Conservation (phyloP, 2,329 filamentous ascomycete genomes). For the Ophiocordyceps camponoti-leonardi region DNA sequence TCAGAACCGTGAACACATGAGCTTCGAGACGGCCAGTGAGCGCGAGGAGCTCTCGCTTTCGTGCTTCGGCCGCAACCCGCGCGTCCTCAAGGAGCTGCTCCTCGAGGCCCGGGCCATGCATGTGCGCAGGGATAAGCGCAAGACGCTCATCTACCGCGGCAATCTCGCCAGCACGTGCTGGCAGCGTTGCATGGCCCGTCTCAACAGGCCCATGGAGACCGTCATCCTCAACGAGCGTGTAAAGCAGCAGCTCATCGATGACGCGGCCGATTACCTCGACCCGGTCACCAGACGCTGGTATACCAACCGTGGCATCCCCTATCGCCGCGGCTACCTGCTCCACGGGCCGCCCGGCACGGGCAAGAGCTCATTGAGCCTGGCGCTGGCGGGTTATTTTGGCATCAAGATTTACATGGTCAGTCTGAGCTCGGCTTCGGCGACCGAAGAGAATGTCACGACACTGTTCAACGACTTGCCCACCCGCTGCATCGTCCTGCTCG, state of each 20-base stretch:
- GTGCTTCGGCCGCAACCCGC: constrained; percentile 43
- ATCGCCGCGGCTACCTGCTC: constrained; percentile 68
- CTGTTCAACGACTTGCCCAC: constrained; percentile 52
- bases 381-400: constrained; percentile 51
- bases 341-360: constrained; percentile 68
- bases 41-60: constrained; percentile 42
- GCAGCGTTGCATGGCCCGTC: constrained; percentile 45
- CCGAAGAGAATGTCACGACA: constrained; percentile 44
- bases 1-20: constrained; percentile 25
- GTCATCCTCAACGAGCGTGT: constrained; percentile 45
- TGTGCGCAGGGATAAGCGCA: constrained; percentile 38
- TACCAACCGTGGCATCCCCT: constrained; percentile 66
- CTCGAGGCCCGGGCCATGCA: constrained; percentile 38
- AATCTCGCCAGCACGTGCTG: constrained; percentile 31
- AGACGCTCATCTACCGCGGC: constrained; percentile 49
- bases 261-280: constrained; percentile 45
- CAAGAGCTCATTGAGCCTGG: constrained; percentile 56
- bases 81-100: constrained; percentile 43
- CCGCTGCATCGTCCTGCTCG: constrained; percentile 56
- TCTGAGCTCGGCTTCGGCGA: constrained; percentile 43
- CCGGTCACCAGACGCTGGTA: constrained; percentile 61
- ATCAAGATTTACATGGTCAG: constrained; percentile 58
- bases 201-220: constrained; percentile 44
- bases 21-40: constrained; percentile 25
- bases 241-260: constrained; percentile 41